phyloP scores from a whole-genome alignment of 495 filamentous ascomycete species.

The Penicillium arizonense region DNA sequence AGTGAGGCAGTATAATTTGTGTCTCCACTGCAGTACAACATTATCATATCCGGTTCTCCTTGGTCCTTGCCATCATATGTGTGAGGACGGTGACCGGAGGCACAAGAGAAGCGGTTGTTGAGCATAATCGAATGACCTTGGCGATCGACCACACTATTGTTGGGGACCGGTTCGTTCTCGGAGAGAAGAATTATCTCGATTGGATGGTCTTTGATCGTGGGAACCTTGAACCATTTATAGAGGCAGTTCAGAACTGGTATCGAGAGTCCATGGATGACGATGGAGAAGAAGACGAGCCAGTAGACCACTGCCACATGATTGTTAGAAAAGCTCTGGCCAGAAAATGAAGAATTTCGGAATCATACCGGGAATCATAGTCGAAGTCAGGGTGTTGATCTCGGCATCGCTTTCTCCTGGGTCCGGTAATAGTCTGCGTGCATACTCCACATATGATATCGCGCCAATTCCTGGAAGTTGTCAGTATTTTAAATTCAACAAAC shows the following conservation, averaged over 20 bases:
- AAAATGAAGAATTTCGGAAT: no score
- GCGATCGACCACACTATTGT: slow-evolving; percentile 49
- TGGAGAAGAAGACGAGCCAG: slow-evolving; percentile 58
- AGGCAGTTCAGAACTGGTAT: slow-evolving; percentile 50
- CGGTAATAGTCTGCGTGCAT: slow-evolving; percentile 54
- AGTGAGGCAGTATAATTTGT: background rate
- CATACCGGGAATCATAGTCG: slow-evolving; percentile 45
- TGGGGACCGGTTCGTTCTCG: slow-evolving; percentile 47
- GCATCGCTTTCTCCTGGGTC: slow-evolving; percentile 46
- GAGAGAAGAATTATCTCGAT: slow-evolving; percentile 49
- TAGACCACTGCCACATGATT: slow-evolving; percentile 43
- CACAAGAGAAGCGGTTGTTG: slow-evolving; percentile 54
- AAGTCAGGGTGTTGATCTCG: slow-evolving; percentile 51
- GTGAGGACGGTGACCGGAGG: background rate
- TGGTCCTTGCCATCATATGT: background rate
- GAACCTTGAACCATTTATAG: slow-evolving; percentile 44
- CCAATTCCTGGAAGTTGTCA: slow-evolving; percentile 29
- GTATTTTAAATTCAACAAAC: background rate
- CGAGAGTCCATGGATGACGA: slow-evolving; percentile 56
- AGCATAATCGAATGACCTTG: slow-evolving; percentile 44
- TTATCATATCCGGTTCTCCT: background rate
- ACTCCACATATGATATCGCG: slow-evolving; percentile 44
- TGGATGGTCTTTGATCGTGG: slow-evolving; percentile 50
- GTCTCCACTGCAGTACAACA: background rate
- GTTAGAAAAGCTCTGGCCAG: no score